Evolutionary conservation across 495 filamentous ascomycete genomes (phyloP).

Genomic region (Articulospora tetracladia): DNA sequence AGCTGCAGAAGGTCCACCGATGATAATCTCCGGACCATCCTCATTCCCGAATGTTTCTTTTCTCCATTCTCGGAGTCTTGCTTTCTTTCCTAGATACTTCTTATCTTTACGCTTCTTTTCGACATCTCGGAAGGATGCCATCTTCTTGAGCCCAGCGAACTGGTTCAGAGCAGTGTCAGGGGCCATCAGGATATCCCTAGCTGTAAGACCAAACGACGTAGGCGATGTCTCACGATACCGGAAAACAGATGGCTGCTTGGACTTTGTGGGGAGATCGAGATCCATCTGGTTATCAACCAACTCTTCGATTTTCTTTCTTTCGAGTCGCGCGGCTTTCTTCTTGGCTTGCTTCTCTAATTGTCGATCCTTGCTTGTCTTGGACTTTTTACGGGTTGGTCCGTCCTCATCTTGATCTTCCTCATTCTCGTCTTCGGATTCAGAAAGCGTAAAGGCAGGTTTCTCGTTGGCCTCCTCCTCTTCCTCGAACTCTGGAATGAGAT

Average conservation of each 20-base stretch:
- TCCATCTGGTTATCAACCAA: conserved; percentile 82
- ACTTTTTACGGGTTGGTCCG: conserved; percentile 38
- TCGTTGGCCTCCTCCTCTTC: conserved; percentile 43
- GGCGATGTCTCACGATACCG: conserved; percentile 94
- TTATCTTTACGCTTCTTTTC: conserved; percentile 86
- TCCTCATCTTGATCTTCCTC: conserved; percentile 28
- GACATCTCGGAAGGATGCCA: conserved; percentile 80
- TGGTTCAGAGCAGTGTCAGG: conserved; percentile 80
- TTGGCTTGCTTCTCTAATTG: conserved; percentile 63
- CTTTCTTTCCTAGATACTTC: conserved; percentile 88
- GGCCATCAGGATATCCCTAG: conserved; percentile 88
- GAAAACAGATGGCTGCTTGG: conserved; percentile 61
- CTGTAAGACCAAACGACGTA: conserved; percentile 79
- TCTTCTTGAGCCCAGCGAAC: conserved; percentile 90
- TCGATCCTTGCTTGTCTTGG: conserved; percentile 60
- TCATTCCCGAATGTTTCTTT: conserved; percentile 85
- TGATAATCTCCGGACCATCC: conserved; percentile 45
- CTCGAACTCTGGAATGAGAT: conserved; percentile 84
- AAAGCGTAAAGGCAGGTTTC: conserved; percentile 50
- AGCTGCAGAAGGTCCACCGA: conserved; percentile 10
- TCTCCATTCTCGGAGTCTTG: conserved; percentile 82
- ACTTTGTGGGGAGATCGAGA: conserved; percentile 34
- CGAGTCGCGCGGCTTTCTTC: conserved; percentile 70
- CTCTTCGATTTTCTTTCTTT: conserved; percentile 78
- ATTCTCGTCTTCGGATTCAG: conserved; percentile 40